A percentile compares a stretch with the other conserved stretches of the same genome.
Evolutionary conservation across 1,284 basidiomycete genomes (phyloP).

Genomic region (Pyrrhoderma lamaoense): DNA sequence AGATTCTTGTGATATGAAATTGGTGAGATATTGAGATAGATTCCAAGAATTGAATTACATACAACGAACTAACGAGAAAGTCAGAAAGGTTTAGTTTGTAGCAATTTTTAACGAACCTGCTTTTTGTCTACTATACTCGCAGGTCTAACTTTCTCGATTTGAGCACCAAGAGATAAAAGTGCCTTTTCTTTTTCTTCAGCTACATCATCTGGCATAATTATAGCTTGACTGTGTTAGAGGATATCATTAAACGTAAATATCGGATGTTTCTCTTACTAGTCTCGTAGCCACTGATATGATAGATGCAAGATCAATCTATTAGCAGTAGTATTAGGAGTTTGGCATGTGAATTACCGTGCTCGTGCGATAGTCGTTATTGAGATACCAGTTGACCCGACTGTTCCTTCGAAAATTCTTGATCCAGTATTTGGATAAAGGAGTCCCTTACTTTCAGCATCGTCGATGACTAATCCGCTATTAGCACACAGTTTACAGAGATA

Average conservation of each 20-base stretch:
- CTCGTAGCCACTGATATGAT: slow-evolving; percentile 57
- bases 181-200: slow-evolving; percentile 88
- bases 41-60: no score
- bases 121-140: slow-evolving; percentile 92
- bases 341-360: slow-evolving; percentile 54
- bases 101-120: slow-evolving; percentile 48
- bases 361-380: slow-evolving; percentile 89
- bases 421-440: slow-evolving; percentile 82
- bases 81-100: slow-evolving; percentile 23
- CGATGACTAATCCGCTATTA: slow-evolving; percentile 59
- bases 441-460: slow-evolving; percentile 85
- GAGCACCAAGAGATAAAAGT: slow-evolving; percentile 78
- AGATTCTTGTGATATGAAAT: no score
- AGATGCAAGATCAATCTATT: slow-evolving; percentile 4
- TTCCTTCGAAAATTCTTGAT: slow-evolving; percentile 95
- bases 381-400: slow-evolving; percentile 95
- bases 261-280: slow-evolving; percentile 43
- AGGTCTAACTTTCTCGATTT: slow-evolving; percentile 78
- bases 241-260: not conserved
- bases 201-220: slow-evolving; percentile 93
- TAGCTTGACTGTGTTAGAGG: slow-evolving; percentile 39
- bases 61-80: slow-evolving; percentile 14
- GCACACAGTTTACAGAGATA: not conserved
- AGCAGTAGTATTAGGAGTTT: not conserved
- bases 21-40: slow-evolving; percentile 28